phyloP scores from a whole-genome alignment of 805 yeast species.

The Saccharomycopsis vini region DNA sequence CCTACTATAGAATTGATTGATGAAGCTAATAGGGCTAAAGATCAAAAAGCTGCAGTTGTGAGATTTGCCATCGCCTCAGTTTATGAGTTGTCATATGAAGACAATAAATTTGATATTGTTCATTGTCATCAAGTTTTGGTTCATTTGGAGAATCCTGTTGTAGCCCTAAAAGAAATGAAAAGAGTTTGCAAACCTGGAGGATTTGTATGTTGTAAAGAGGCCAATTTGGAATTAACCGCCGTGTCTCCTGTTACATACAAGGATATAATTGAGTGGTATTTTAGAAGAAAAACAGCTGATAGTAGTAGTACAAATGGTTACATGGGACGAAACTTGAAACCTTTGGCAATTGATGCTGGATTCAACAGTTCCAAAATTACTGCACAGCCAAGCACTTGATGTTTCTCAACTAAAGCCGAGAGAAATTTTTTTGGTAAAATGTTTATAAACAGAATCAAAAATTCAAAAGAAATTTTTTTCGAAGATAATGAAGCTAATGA shows the following conservation, averaged over 20 bases:
- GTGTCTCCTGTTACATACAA: constrained; percentile 22
- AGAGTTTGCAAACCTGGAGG: constrained; percentile 31
- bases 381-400: background rate
- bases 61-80: constrained; percentile 29
- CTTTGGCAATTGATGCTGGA: constrained; percentile 16
- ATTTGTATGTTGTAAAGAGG: constrained; percentile 28
- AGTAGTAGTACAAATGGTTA: background rate
- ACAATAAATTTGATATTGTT: constrained; percentile 32
- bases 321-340: background rate
- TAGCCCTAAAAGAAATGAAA: constrained; percentile 29
- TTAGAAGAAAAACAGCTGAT: background rate
- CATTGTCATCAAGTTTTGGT: constrained; percentile 32
- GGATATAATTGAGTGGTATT: background rate
- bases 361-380: background rate
- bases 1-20: constrained; percentile 27
- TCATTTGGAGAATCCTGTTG: constrained; percentile 29
- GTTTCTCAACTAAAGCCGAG: background rate
- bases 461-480: constrained; percentile 22
- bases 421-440: background rate
- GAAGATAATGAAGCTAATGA: constrained; percentile 44
- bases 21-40: constrained; percentile 23
- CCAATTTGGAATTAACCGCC: constrained; percentile 22
- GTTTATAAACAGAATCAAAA: background rate
- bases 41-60: constrained; percentile 20
- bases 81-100: constrained; percentile 21